Conservation (phyloP, 345 rosid species). For the Chamaenerion angustifolium region DNA sequence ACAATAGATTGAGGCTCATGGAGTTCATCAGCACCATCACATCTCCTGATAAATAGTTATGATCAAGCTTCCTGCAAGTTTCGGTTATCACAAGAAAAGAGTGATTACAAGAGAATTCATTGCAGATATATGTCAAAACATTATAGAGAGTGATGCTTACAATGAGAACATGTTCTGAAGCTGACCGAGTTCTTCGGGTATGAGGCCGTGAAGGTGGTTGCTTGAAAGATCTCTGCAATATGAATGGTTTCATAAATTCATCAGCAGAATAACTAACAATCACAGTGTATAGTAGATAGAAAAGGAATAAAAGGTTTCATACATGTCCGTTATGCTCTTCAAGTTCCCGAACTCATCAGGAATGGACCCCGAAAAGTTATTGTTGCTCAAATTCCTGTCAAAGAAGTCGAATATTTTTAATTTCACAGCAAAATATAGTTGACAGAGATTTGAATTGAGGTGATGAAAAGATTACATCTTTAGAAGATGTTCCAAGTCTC, state of each 20-base stretch:
- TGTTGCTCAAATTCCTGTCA: slow-evolving; percentile 75
- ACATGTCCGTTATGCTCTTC: slow-evolving; percentile 88
- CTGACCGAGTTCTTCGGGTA: slow-evolving; percentile 75
- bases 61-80: slow-evolving; percentile 57
- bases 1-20: slow-evolving; percentile 58
- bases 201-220: slow-evolving; percentile 61
- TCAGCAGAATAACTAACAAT: no score
- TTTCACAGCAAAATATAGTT: not conserved
- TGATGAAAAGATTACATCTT: slow-evolving; percentile 48
- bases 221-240: slow-evolving; percentile 72
- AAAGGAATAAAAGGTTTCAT: not conserved
- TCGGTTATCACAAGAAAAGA: not conserved
- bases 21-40: slow-evolving; percentile 52
- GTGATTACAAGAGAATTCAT: no score
- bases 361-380: slow-evolving; percentile 47
- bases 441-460: not conserved
- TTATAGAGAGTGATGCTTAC: slow-evolving; percentile 25
- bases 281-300: no score
- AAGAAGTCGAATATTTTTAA: no score
- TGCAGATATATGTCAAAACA: not conserved
- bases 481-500: slow-evolving; percentile 91
- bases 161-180: slow-evolving; percentile 54
- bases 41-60: slow-evolving; percentile 79
- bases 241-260: not conserved
- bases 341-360: slow-evolving; percentile 87